A percentile compares a stretch with the other conserved stretches of the same genome.
These are phyloP conservation scores for Eucalyptus fibrosa DNA, from an alignment of 345 rosid species.

Conservation along the genomic window DNA sequence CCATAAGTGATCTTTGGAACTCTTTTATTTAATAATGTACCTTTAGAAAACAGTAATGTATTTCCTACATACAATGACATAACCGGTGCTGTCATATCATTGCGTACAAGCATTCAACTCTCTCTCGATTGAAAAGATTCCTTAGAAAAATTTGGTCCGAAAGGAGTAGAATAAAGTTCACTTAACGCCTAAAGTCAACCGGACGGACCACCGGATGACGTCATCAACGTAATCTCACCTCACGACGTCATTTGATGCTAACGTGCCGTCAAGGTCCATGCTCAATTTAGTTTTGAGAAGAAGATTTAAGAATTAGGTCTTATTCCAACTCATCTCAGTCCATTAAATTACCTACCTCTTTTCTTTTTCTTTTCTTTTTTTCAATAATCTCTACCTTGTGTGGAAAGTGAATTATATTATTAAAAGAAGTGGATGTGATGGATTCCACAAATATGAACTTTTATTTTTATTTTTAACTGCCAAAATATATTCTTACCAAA, in stretches of 20 bases:
- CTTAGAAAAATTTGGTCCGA: neutral
- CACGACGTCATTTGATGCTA: neutral
- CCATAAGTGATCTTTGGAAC: neutral
- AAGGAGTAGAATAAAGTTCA: neutral
- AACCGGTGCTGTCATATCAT: neutral
- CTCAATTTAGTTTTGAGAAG: neutral
- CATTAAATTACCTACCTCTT: neutral
- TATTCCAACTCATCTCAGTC: neutral
- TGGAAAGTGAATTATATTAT: neutral
- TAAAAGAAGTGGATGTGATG: neutral
- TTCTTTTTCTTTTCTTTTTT: neutral
- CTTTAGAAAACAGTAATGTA: neutral
- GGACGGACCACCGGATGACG: neutral
- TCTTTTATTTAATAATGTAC: neutral
- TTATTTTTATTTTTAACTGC: neutral
- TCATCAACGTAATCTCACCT: neutral
- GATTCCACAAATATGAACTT: neutral
- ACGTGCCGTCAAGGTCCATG: neutral
- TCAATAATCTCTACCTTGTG: neutral
- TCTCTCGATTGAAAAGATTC: neutral
- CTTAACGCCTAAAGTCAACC: neutral
- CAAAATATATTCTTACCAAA: neutral
- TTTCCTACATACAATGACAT: neutral
- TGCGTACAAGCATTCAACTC: neutral
- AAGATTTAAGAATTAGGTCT: neutral